A percentile compares a stretch with the other conserved stretches of the same genome.
Evolutionary conservation across 192 early-diverging fungal species (phyloP).

Genomic region (Powellomyces hirtus): DNA sequence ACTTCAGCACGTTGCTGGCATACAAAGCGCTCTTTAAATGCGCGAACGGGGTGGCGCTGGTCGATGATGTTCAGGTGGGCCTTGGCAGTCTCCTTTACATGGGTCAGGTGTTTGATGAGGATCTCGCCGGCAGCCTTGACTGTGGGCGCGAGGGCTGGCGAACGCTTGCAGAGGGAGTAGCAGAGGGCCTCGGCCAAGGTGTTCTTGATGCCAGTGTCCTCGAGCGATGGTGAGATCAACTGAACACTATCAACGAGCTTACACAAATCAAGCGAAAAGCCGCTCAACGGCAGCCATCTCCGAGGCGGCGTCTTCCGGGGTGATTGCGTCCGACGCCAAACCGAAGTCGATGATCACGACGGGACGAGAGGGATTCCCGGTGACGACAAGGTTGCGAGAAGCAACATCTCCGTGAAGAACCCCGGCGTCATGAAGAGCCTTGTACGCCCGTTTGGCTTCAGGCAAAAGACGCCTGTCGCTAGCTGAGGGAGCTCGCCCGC

Average conservation of each 20-base stretch:
- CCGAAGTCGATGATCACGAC: constrained; percentile 15
- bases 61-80: background rate
- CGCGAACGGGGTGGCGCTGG: background rate
- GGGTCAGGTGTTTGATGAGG: background rate
- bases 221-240: too few relatives aligned
- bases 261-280: background rate
- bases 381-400: background rate
- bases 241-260: too few relatives aligned
- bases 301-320: background rate
- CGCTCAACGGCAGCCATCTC: background rate
- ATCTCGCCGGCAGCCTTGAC: background rate
- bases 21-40: background rate
- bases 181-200: background rate
- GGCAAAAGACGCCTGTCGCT: background rate
- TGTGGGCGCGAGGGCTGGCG: background rate
- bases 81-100: background rate
- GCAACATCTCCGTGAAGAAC: constrained; percentile 9
- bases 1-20: background rate
- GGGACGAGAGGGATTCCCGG: background rate
- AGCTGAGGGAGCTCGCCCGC: background rate
- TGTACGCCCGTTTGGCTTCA: background rate
- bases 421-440: background rate
- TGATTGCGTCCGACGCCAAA: background rate
- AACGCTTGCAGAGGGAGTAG: background rate
- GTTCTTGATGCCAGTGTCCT: background rate